A percentile compares a stretch with the other conserved stretches of the same genome.
phyloP scores from a whole-genome alignment of 129 eudicot genomes.

The Artemisia argyi region DNA sequence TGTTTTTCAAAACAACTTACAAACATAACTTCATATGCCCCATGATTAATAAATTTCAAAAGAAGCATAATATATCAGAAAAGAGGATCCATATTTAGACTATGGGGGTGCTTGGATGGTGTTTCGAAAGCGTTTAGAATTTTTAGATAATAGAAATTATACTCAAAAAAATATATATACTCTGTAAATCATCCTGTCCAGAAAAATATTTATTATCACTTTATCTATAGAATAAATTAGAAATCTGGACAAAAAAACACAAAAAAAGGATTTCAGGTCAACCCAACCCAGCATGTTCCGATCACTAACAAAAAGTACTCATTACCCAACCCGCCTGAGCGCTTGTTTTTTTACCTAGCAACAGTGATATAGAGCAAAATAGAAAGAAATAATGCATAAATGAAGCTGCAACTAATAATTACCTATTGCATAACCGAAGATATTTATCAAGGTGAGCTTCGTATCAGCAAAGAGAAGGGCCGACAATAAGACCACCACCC shows the following conservation, averaged over 20 bases:
- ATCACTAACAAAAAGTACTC: too few species aligned
- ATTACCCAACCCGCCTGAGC: too few species aligned
- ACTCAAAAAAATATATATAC: not conserved
- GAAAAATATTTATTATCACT: too few species aligned
- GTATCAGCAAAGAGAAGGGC: slow-evolving; percentile 96
- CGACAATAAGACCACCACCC: slow-evolving; percentile 93
- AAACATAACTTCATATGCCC: too few species aligned
- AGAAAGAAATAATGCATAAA: not conserved
- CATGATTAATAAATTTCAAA: not conserved
- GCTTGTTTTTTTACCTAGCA: too few species aligned
- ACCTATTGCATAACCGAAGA: slow-evolving; percentile 94
- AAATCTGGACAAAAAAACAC: too few species aligned
- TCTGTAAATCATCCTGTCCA: too few species aligned
- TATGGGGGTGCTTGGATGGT: too few species aligned
- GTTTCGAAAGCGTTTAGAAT: too few species aligned
- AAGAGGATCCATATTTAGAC: not conserved
- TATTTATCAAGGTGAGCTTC: slow-evolving; percentile 78
- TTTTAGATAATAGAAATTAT: not conserved
- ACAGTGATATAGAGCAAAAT: not conserved
- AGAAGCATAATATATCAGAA: too few species aligned
- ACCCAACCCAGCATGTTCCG: too few species aligned
- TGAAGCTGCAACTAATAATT: slow-evolving; percentile 27
- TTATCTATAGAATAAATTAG: too few species aligned
- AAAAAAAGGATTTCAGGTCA: not conserved
- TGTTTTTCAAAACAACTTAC: not conserved